These are phyloP conservation scores for Thielaviopsis populi DNA, from an alignment of 2,329 filamentous ascomycete species.

Conservation along the genomic window DNA sequence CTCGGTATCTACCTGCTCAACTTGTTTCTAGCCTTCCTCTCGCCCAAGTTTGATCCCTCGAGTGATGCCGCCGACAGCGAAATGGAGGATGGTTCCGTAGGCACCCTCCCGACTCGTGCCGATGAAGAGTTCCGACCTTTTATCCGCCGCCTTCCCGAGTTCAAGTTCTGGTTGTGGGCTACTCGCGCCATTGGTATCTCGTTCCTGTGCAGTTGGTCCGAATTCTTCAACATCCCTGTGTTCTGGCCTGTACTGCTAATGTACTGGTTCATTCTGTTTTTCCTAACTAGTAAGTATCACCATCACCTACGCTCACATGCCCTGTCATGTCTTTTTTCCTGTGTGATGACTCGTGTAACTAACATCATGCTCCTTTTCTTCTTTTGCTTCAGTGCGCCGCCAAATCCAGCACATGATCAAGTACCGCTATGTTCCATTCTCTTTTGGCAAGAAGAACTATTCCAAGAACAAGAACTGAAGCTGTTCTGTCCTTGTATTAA, in stretches of 20 bases:
- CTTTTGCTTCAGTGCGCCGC: constrained; percentile 60
- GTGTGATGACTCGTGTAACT: neutral
- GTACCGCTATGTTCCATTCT: constrained; percentile 94
- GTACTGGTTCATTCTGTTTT: constrained; percentile 96
- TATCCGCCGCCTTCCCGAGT: constrained; percentile 88
- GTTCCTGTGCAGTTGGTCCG: constrained; percentile 83
- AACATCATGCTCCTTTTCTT: neutral
- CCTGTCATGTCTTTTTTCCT: constrained; percentile 6
- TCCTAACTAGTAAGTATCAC: constrained; percentile 70
- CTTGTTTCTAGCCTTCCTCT: constrained; percentile 94
- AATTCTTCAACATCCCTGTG: constrained; percentile 89
- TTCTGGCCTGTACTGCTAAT: constrained; percentile 98
- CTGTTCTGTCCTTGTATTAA: neutral
- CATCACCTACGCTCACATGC: neutral
- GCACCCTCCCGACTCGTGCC: constrained; percentile 77
- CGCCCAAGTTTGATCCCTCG: constrained; percentile 96
- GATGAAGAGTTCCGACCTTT: constrained; percentile 98
- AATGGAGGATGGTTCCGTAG: constrained; percentile 80
- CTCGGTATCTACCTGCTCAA: constrained; percentile 98
- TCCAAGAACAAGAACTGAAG: constrained; percentile 41
- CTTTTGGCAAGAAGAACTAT: constrained; percentile 77
- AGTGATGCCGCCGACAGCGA: constrained; percentile 82
- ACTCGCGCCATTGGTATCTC: constrained; percentile 72
- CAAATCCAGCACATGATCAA: constrained; percentile 99
- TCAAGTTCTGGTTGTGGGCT: constrained; percentile 99